These are phyloP conservation scores for Pseudevernia furfuracea DNA, from an alignment of 495 filamentous ascomycete species.

Conservation along the genomic window DNA sequence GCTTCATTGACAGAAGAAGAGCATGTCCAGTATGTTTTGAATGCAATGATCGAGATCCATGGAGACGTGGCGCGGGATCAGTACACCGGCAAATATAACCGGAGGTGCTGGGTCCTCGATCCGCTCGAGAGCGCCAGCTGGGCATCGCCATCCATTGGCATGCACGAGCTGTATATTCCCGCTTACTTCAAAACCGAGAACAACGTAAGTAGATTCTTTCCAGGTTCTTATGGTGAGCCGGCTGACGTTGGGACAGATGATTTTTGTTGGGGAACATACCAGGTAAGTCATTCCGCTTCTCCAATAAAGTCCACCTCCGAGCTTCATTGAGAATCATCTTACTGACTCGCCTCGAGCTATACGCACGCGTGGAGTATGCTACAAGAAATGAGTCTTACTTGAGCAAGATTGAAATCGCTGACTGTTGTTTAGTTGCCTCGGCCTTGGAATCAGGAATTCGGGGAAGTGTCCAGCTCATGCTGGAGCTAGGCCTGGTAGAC, in stretches of 20 bases:
- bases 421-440: neutral
- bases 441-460: neutral
- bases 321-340: neutral
- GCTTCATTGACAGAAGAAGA: slow-evolving; percentile 42
- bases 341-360: neutral
- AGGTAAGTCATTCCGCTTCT: neutral
- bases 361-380: neutral
- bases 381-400: neutral
- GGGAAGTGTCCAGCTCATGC: neutral
- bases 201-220: slow-evolving; percentile 32
- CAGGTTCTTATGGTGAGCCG: neutral
- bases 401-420: neutral
- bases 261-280: neutral
- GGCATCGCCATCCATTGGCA: slow-evolving; percentile 48
- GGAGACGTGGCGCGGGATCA: slow-evolving; percentile 48
- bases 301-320: neutral
- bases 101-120: slow-evolving; percentile 54
- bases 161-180: slow-evolving; percentile 59
- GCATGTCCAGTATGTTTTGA: slow-evolving; percentile 38
- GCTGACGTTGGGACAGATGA: neutral
- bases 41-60: slow-evolving; percentile 55
- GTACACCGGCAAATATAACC: slow-evolving; percentile 52
- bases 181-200: slow-evolving; percentile 63
- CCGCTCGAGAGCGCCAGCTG: slow-evolving; percentile 46
- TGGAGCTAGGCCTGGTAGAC: neutral